phyloP scores from a whole-genome alignment of 2,329 filamentous ascomycete species.

The Fusarium buharicum region DNA sequence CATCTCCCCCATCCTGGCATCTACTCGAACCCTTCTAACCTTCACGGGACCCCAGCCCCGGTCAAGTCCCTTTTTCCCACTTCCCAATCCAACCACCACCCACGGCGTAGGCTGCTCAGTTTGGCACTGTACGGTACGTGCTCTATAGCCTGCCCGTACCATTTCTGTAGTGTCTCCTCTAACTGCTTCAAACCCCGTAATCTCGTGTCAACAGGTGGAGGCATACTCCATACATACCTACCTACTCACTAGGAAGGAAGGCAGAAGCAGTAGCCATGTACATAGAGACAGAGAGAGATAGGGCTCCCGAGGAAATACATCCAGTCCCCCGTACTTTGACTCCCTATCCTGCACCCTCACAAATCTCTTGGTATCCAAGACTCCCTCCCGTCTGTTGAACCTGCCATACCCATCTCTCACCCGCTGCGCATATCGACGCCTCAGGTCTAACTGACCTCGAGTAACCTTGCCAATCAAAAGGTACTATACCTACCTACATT shows the following conservation, averaged over 20 bases:
- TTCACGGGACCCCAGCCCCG: constrained; percentile 36
- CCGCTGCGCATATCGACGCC: constrained; percentile 5
- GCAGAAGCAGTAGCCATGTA: constrained; percentile 14
- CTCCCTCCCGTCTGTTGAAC: background rate
- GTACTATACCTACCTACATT: too few relatives aligned
- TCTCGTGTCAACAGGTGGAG: constrained; percentile 36
- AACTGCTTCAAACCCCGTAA: constrained; percentile 36
- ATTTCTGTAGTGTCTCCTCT: constrained; percentile 21
- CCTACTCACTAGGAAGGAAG: constrained; percentile 15
- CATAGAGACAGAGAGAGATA: constrained; percentile 13
- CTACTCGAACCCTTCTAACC: constrained; percentile 35
- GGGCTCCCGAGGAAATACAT: constrained; percentile 29
- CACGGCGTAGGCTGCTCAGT: constrained; percentile 24
- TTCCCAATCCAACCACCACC: constrained; percentile 31
- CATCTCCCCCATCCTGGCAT: constrained; percentile 30
- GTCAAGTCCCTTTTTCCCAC: constrained; percentile 36
- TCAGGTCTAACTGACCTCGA: constrained; percentile 27
- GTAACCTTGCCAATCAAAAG: constrained; percentile 22
- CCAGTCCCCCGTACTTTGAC: constrained; percentile 29
- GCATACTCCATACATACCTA: constrained; percentile 31
- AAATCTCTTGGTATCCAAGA: constrained; percentile 4
- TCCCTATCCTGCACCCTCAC: constrained; percentile 18
- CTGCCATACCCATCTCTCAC: too few relatives aligned
- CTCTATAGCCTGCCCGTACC: background rate
- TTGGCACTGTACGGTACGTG: constrained; percentile 27